Evolutionary conservation across 2,329 filamentous ascomycete species (phyloP).

Genomic region (Penicillium psychrosexuale): DNA sequence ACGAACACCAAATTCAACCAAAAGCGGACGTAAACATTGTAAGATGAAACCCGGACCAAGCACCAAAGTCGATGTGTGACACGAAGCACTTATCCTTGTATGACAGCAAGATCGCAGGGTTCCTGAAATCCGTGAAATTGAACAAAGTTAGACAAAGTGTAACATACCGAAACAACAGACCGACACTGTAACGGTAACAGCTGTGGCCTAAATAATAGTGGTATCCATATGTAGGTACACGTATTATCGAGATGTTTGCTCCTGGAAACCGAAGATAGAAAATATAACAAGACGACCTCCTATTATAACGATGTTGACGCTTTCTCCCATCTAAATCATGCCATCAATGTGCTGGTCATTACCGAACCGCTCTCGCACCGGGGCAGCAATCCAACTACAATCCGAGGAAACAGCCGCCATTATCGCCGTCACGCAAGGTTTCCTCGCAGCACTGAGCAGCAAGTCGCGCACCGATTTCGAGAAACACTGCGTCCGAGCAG

Average conservation of each 20-base stretch:
- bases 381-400: neutral
- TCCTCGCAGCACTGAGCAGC: constrained; percentile 30
- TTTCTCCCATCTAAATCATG: neutral
- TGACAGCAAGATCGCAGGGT: neutral
- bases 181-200: constrained; percentile 6
- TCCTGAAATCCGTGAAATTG: neutral
- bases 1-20: neutral
- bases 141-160: neutral
- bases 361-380: neutral
- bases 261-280: neutral
- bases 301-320: neutral
- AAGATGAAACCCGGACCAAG: neutral
- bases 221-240: neutral
- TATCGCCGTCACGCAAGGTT: constrained; percentile 28
- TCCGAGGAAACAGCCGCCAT: constrained; percentile 24
- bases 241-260: neutral
- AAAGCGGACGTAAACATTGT: neutral
- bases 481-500: constrained; percentile 34
- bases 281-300: too few relatives aligned
- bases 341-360: constrained; percentile 18
- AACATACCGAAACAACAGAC: neutral
- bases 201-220: neutral
- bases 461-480: constrained; percentile 34
- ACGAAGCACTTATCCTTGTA: neutral
- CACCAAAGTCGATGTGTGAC: neutral